A percentile compares a stretch with the other conserved stretches of the same genome.
phyloP scores from a whole-genome alignment of 495 filamentous ascomycete genomes.

The Aspergillus nanangensis region DNA sequence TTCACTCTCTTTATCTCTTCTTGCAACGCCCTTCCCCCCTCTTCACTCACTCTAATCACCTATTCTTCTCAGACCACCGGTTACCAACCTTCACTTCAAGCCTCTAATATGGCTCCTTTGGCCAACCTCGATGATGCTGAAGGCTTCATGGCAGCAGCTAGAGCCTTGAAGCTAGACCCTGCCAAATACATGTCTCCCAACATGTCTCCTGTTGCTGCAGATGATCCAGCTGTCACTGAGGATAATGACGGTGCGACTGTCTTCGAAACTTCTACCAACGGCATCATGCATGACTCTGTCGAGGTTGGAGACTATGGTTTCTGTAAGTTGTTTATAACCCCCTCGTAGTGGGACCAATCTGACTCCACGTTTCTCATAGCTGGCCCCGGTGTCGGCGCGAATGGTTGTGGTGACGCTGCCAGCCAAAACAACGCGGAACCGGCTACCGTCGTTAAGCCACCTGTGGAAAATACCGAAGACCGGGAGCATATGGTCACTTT shows the following conservation, averaged over 20 bases:
- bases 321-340: too few relatives aligned
- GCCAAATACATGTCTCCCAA: neutral
- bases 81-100: neutral
- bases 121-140: conserved; percentile 21
- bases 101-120: conserved; percentile 8
- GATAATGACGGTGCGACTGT: too few relatives aligned
- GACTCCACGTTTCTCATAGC: too few relatives aligned
- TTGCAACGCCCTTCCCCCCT: neutral
- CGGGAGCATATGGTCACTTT: conserved; percentile 22
- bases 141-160: conserved; percentile 21
- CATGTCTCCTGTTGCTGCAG: neutral
- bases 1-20: neutral
- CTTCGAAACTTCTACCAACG: too few relatives aligned
- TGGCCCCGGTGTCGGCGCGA: too few relatives aligned
- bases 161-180: neutral
- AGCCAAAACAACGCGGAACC: too few relatives aligned
- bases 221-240: neutral
- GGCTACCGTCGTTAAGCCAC: too few relatives aligned
- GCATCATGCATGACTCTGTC: too few relatives aligned
- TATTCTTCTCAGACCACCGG: neutral
- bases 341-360: too few relatives aligned
- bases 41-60: neutral
- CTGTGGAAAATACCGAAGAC: conserved; percentile 6
- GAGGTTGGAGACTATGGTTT: too few relatives aligned
- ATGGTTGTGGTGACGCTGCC: too few relatives aligned